Percentiles rank a stretch among this genome's conserved stretches.
Conservation (phyloP, 2,329 filamentous ascomycete genomes). For the Clathrospora elynae region DNA sequence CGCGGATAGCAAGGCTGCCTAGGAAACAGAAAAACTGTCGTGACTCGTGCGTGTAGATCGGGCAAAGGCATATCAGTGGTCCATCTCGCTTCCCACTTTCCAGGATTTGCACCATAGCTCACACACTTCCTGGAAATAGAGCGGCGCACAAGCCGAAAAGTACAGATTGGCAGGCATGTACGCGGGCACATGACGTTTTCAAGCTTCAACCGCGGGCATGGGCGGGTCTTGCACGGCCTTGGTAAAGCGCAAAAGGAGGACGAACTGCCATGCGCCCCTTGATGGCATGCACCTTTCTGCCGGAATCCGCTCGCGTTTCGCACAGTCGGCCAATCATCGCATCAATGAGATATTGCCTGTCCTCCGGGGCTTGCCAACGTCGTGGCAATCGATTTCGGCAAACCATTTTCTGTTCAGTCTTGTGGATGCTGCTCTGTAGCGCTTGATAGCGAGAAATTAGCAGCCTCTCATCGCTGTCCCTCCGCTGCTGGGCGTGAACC, state of each 20-base stretch:
- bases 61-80: slow-evolving; percentile 37
- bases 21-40: slow-evolving; percentile 28
- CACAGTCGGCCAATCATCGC: slow-evolving; percentile 21
- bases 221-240: slow-evolving; percentile 37
- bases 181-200: slow-evolving; percentile 45
- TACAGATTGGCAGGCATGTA: slow-evolving; percentile 16
- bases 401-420: slow-evolving; percentile 17
- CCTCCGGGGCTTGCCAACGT: slow-evolving; percentile 25
- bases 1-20: slow-evolving; percentile 22
- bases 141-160: slow-evolving; percentile 26
- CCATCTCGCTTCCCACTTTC: slow-evolving; percentile 25
- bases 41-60: slow-evolving; percentile 30
- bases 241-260: slow-evolving; percentile 24
- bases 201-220: slow-evolving; percentile 26
- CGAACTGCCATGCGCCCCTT: slow-evolving; percentile 26
- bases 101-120: slow-evolving; percentile 14
- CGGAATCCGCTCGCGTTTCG: slow-evolving; percentile 31
- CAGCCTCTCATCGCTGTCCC: slow-evolving; percentile 4
- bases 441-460: slow-evolving; percentile 13
- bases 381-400: slow-evolving; percentile 36
- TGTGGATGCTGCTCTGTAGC: slow-evolving; percentile 16
- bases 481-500: slow-evolving; percentile 3
- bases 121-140: slow-evolving; percentile 31
- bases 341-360: slow-evolving; percentile 5
- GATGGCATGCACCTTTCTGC: slow-evolving; percentile 26